These are phyloP conservation scores for Phytophthora meadii DNA, from an alignment of 352 stramenopile species.

Conservation along the genomic window DNA sequence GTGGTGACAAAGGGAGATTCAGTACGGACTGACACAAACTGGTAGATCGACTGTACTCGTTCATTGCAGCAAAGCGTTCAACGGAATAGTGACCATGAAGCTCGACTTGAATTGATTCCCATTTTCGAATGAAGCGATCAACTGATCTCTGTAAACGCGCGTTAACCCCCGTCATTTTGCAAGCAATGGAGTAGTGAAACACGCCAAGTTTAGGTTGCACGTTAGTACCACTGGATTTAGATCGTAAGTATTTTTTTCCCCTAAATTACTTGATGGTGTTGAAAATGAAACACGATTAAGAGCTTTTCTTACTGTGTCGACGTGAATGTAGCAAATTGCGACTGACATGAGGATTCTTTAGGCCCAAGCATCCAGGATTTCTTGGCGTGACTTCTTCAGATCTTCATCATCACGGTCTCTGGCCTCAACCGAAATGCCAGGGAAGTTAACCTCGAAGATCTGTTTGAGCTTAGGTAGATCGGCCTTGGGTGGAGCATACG, in stretches of 20 bases:
- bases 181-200: too few relatives aligned
- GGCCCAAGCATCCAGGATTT: constrained; percentile 45
- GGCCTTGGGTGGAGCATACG: constrained; percentile 42
- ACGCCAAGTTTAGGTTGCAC: too few relatives aligned
- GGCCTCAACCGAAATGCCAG: constrained; percentile 34
- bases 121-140: constrained; percentile 23
- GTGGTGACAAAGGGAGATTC: constrained; percentile 12
- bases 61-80: constrained; percentile 17
- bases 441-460: constrained; percentile 48
- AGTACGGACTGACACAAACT: constrained; percentile 2
- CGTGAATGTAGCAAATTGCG: too few relatives aligned
- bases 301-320: too few relatives aligned
- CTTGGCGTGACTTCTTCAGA: constrained; percentile 32
- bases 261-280: not conserved
- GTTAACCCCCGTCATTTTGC: not conserved
- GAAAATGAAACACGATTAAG: not conserved
- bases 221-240: too few relatives aligned
- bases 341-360: not conserved
- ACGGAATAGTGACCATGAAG: constrained; percentile 27
- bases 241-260: not conserved
- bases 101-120: constrained; percentile 33
- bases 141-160: constrained; percentile 2
- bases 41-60: constrained; percentile 17
- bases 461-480: constrained; percentile 40
- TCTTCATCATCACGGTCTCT: constrained; percentile 35